Base-by-base conservation (phyloP, 768 basidiomycete genomes). In the Amanita fuliginea region DNA sequence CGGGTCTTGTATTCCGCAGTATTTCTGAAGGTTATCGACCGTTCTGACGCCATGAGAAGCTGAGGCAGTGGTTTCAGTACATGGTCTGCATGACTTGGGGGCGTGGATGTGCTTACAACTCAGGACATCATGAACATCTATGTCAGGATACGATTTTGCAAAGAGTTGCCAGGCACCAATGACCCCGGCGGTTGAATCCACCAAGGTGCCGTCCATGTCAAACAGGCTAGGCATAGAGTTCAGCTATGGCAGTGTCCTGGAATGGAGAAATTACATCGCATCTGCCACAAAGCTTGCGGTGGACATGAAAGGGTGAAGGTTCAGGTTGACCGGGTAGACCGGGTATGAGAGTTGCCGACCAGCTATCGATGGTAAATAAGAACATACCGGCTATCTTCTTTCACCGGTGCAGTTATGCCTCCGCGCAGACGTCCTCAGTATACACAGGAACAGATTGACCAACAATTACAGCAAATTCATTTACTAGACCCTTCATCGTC, bases 401-500 rank as follows among this genome's bases (percentile, higher is more conserved):
- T 46, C 42, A 37, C 61, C 67, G 64, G 64, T 49, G 30, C 51
- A 62, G 55, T 59, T 53, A 90, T 89, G 86, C 80, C 84, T 64
- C 83, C 85, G 57, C 83, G 85, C 59, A 76, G 83, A 66, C 72
- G 81, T 57, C 73, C 78, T 46, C 78, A 76, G 50, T 90, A 86
- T 64, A 86, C 83, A 3, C 86, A 86, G 63, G 85, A 90, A 56
- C 79, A 72, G 59, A 86, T 94, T 60, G 87, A 92, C 72, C 81
- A 86, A 61, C 90, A 94, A 64, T 74, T 94, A 8, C 88, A 91
- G 62, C 88, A 92, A 65, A 91, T 92, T 54, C 88, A 92, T 63
- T 75, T 92, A 7, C 78, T 92, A 19, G 89, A 92, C 68, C 77
- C 84, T 16, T 84, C 87, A 0, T 92, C 89, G 1, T 83, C 86